Base-by-base conservation (phyloP, 495 filamentous ascomycete genomes). In the Aspergillus nanangensis region DNA sequence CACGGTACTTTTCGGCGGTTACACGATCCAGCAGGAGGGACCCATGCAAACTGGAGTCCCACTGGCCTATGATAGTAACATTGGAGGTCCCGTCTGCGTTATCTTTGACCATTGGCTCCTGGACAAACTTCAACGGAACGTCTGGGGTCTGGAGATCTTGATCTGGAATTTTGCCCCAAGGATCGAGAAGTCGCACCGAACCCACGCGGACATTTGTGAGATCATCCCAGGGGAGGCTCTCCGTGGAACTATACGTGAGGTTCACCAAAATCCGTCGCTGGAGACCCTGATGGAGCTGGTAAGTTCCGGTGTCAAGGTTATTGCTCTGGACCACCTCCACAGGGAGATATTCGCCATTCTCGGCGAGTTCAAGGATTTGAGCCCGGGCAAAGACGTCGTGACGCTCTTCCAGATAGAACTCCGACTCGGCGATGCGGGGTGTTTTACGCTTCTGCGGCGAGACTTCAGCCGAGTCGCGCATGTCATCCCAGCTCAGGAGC, bases 401-500 rank as follows among this genome's bases (percentile, higher is more conserved):
- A 56, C 86, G 79, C 63, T 96, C 93, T 65, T 95, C 87, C 1
- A 81, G 88, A 56, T 85, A 95, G 60, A 90, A 99, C 51, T 97
- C 90, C 1, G 84, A 80, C 62, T 99, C 93, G 31, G 87, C 83
- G 52, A 99, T 80, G 17, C 93, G 76, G 5, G 90, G 80, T 27
- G 72, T 72, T 56, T 83, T 86, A 23, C 76, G 73, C 55, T 83
- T 81, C 48, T 80, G 74, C 9, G 81, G 76, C 4, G 56, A 48
- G 8, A 55, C 47, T 20, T 71, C 72, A 5, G 64, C 61, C 24
- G 67, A 69, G 57, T 97, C 92, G 36, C 90, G 79, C 82, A 99
- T 96, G 58, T 96, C 94, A 63, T 99, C 93, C 93, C 93, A 99
- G 65, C 94, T 97, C 4, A 99, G 78, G 27, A 99, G 75, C 65